phyloP scores from a whole-genome alignment of 768 basidiomycete species.

The Lentinula aciculospora region DNA sequence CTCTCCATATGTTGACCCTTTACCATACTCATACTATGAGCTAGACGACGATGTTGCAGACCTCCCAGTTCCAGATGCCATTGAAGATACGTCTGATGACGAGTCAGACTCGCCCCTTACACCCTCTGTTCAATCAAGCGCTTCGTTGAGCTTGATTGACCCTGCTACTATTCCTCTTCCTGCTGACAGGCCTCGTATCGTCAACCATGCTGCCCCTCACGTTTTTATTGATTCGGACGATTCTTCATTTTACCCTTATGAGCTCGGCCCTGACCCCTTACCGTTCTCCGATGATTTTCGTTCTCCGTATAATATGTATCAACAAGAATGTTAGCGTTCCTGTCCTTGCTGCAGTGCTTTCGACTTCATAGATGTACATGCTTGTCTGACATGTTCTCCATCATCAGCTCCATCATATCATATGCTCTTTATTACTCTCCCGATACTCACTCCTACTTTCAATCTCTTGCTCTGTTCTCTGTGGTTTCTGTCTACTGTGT shows the following conservation, averaged over 20 bases:
- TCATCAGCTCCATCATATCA: slow-evolving; percentile 10
- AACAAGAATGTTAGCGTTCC: slow-evolving; percentile 49
- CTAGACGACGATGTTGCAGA: slow-evolving; percentile 59
- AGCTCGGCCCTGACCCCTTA: slow-evolving; percentile 67
- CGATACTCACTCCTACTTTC: slow-evolving; percentile 8
- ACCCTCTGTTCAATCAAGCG: slow-evolving; percentile 54
- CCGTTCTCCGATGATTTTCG: slow-evolving; percentile 56
- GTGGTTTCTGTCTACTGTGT: background rate
- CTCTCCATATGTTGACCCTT: slow-evolving; percentile 44
- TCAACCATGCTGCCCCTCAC: slow-evolving; percentile 39
- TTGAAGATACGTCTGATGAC: slow-evolving; percentile 83
- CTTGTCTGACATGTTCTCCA: background rate
- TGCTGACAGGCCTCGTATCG: slow-evolving; percentile 42
- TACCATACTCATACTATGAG: slow-evolving; percentile 64
- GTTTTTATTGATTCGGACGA: slow-evolving; percentile 60
- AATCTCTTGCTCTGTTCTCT: background rate
- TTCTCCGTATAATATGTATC: slow-evolving; percentile 49
- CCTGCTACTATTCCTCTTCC: slow-evolving; percentile 46
- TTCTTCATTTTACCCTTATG: slow-evolving; percentile 58
- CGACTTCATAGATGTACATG: slow-evolving; percentile 6
- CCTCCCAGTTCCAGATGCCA: slow-evolving; percentile 68
- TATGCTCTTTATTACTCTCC: slow-evolving; percentile 19
- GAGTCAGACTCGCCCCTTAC: slow-evolving; percentile 70
- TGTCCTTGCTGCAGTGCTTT: background rate
- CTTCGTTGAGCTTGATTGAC: slow-evolving; percentile 47